phyloP scores from a whole-genome alignment of 805 yeast species.

The Clavispora vitiphila region DNA sequence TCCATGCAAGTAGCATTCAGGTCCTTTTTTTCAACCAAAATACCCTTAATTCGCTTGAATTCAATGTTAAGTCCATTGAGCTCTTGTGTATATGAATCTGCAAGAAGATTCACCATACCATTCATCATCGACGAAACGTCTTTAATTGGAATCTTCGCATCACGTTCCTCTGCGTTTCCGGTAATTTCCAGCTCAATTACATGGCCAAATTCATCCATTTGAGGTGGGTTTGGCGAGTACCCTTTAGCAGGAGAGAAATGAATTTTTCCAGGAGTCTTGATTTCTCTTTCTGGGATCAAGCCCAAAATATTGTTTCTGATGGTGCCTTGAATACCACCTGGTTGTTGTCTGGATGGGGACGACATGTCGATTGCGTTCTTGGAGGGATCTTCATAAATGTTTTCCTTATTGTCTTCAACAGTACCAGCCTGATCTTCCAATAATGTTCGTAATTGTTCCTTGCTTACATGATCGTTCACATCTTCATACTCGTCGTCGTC shows the following conservation, averaged over 20 bases:
- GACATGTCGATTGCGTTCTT: constrained; percentile 10
- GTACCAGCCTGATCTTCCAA: constrained; percentile 19
- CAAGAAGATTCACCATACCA: constrained; percentile 44
- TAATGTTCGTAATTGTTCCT: constrained; percentile 28
- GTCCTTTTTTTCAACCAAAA: constrained; percentile 49
- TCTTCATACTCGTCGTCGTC: constrained; percentile 38
- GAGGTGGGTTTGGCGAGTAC: constrained; percentile 31
- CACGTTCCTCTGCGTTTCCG: constrained; percentile 15
- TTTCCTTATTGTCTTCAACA: constrained; percentile 44
- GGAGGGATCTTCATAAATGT: constrained; percentile 37
- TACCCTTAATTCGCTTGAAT: constrained; percentile 21
- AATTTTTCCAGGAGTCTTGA: constrained; percentile 2
- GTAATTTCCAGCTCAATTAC: constrained; percentile 11
- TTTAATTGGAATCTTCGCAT: constrained; percentile 23
- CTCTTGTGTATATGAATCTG: constrained; percentile 50
- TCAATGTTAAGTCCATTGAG: constrained; percentile 36
- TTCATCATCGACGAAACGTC: constrained; percentile 33
- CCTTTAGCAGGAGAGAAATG: constrained; percentile 6
- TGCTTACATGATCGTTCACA: constrained; percentile 26
- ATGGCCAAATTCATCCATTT: constrained; percentile 27
- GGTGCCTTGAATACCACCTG: neutral
- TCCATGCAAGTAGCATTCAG: constrained; percentile 28
- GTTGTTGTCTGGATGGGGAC: neutral
- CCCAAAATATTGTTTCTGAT: constrained; percentile 23
- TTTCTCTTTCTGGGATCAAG: constrained; percentile 25